Evolutionary conservation across 345 rosid genomes (phyloP).

Genomic region (Eucalyptus guilfoylei): DNA sequence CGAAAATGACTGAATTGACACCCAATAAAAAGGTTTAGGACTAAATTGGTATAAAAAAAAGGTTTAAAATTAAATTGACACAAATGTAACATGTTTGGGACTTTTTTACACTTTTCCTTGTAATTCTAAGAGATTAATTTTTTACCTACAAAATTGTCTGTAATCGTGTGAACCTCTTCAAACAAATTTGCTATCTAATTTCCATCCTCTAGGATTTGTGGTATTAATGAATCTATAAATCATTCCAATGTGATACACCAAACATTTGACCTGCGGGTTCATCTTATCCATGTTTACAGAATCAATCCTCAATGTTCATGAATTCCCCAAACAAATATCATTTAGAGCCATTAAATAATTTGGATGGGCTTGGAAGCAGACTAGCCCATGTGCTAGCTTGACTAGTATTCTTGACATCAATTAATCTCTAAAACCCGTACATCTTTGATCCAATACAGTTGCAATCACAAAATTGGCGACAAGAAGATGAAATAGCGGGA

Average conservation of each 20-base stretch:
- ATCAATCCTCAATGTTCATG: neutral
- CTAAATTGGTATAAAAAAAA: fast-evolving
- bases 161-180: too few species aligned
- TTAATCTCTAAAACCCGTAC: fast-evolving
- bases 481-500: neutral
- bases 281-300: neutral
- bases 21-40: fast-evolving
- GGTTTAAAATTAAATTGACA: fast-evolving
- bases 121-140: neutral
- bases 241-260: neutral
- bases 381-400: fast-evolving
- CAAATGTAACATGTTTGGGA: fast-evolving
- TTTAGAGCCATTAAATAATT: neutral
- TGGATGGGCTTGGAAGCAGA: neutral
- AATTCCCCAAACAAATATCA: neutral
- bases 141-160: too few species aligned
- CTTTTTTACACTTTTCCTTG: neutral
- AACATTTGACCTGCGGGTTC: neutral
- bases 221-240: neutral
- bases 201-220: neutral
- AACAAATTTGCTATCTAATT: neutral
- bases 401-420: neutral
- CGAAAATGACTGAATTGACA: fast-evolving
- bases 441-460: neutral
- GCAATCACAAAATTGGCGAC: fast-evolving